Base-by-base conservation (phyloP, 2,329 filamentous ascomycete species). In the Periconia sp. region DNA sequence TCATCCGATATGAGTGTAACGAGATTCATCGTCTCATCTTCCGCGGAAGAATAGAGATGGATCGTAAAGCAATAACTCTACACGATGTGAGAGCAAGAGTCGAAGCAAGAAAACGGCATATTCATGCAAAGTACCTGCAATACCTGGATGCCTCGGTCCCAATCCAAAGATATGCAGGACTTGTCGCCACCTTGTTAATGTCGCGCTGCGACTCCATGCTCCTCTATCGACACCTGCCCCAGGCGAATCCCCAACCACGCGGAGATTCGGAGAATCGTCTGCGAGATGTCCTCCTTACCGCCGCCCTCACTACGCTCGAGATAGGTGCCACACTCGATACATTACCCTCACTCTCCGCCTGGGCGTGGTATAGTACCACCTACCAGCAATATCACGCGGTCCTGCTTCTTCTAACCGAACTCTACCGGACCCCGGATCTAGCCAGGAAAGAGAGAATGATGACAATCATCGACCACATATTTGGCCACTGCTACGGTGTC, bases 311-410 rank as follows among this genome's bases (percentile, higher is more conserved):
- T 0, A 70, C 66, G 1, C 57, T 70, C 3, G 66, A 70, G 42
- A 70, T 69, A n/a, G 66, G 66, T 30, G 66, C 66, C 11, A 70
- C 66, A 0, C 61, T 70, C 15, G 66, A 70, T 37, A 70, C 66
- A 3, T 56, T 68, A n/a, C 66, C 66, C 3, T 61, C 57, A 0
- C 58, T 69, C 6, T 61, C 56, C 19, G 17, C 62, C 3, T 70
- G 66, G 66, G 61, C 63, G 3, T 70, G 66, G 66, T 70, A 69
- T 51, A 63, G 59, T 9, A 67, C 66, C 2, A 68, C 66, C 2
- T 70, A 68, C 58, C 66, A 70, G 34, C 66, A 70, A 53, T 70
- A 70, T 42, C 64, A 68, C 36, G 65, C 65, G 1, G 63, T 70
- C 1, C 55, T 70, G 1, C 53, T 70, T 1, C 60, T 70, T 9